Base-by-base conservation (phyloP, 2,329 filamentous ascomycete genomes). In the Zasmidium citrigriseum region DNA sequence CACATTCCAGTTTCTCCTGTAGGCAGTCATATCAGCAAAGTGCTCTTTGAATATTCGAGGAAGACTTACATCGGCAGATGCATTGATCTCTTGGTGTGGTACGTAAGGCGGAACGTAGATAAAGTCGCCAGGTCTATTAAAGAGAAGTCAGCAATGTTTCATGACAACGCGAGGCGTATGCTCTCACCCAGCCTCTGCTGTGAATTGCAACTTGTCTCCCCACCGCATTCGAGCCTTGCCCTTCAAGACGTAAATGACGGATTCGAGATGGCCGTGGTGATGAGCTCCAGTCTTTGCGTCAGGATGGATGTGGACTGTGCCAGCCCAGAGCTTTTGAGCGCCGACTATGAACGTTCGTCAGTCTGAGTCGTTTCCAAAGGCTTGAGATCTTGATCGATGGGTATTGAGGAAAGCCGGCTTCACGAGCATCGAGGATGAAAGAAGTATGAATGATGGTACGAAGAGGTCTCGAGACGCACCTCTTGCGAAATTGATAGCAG, bases 1-100 rank as follows among this genome's bases (percentile, higher is more conserved):
- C 75, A 68, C 77, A 78, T 58, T 78, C 76, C 61, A 78, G 61
- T 48, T 70, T 74, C 68, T 78, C 75, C n/a, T n/a, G n/a, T n/a
- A n/a, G n/a, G n/a, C n/a, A n/a, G n/a, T n/a, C n/a, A n/a, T n/a
- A 57, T 77, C 49, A n/a, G n/a, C n/a, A n/a, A n/a, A n/a, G n/a
- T n/a, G n/a, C n/a, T n/a, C n/a, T n/a, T n/a, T n/a, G n/a, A n/a
- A n/a, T n/a, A n/a, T n/a, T n/a, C n/a, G n/a, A n/a, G n/a, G n/a
- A n/a, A n/a, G n/a, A n/a, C n/a, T n/a, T n/a, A n/a, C n/a, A 56
- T 77, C 70, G 54, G 72, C 71, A 29, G 65, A 67, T 3, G 76
- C 76, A 63, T 78, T 79, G 64, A 79, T 79, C 70, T 79, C 76
- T 67, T 80, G 77, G 66, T 80, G 77, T 41, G 77, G 76, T 22